Evolutionary conservation across 257 asterid species (phyloP), one percentile per base, ranked within the genome.

Genomic region (Capsicum pubescens): DNA sequence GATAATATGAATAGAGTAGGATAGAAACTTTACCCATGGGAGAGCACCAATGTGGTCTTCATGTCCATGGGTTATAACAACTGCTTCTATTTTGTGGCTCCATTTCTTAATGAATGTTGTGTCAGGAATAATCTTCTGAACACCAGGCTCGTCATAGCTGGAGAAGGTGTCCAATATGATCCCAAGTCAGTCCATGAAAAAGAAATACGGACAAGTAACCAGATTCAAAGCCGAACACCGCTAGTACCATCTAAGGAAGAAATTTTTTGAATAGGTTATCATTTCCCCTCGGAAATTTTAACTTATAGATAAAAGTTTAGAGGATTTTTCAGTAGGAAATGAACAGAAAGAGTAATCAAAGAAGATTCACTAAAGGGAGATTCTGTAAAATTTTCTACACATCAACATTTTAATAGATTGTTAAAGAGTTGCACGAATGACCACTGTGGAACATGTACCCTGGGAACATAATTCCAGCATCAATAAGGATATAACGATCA

Each of bases 11-110:
- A 52, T 8, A 77, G 82, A 86, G 88, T 83, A 85, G 91, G 89
- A 84, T 74, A 89, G 92, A 92, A 91, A 88, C 87, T 91, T 93
- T 93, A 97, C 99, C 98, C 99, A 97, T 86, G 99, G 99, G 94
- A 97, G 92, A 79, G 99, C 99, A 92, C 99, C 99, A 90, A 97
- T 97, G 94, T 95, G 99, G 89, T 97, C 98, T 88, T 97, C 99
- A 88, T 97, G 99, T 86, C 99, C 99, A 88, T 97, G 99, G 82
- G 99, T 95, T 84, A 97, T 95, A 61, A 97, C 85, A 85, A 97
- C 99, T 83, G 99, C 99, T 91, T 97, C 99, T 83, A 97, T 97
- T 92, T 97, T 95, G 93, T 97, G 99, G 88, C 98, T 95, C 99
- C 99, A 97, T 89, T 93, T 95, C 82, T 90, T 91, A 66, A 97